A percentile compares a stretch with the other conserved stretches of the same genome.
Conservation (phyloP, 2,329 filamentous ascomycete species). For the Fusarium buharicum region DNA sequence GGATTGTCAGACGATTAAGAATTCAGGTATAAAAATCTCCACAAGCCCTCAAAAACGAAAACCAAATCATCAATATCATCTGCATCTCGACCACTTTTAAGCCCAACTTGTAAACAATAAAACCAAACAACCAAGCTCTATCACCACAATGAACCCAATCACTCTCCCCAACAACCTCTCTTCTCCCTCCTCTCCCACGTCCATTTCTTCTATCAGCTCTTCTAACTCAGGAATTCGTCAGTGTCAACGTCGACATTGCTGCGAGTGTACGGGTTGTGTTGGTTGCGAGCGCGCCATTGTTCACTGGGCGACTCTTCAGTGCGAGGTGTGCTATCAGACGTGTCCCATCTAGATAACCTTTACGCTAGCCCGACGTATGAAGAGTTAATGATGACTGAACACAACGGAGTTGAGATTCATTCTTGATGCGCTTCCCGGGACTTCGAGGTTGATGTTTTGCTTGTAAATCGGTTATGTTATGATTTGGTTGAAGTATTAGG, state of each 20-base stretch:
- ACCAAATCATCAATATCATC: neutral
- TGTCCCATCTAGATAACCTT: neutral
- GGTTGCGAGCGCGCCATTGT: neutral
- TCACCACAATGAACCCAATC: neutral
- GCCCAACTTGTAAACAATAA: neutral
- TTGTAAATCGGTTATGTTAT: too few species aligned
- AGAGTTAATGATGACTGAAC: too few species aligned
- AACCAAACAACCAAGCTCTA: neutral
- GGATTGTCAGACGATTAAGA: too few species aligned
- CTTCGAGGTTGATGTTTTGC: too few species aligned
- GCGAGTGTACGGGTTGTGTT: neutral
- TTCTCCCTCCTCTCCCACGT: neutral
- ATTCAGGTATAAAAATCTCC: neutral
- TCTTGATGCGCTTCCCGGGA: too few species aligned
- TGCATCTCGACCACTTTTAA: neutral
- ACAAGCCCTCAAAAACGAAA: neutral
- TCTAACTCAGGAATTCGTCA: neutral
- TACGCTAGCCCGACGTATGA: neutral
- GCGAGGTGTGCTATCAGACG: neutral
- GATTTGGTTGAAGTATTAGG: too few species aligned
- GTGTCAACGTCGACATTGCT: neutral
- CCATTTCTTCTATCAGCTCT: too few species aligned
- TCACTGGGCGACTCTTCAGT: neutral
- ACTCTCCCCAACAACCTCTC: neutral
- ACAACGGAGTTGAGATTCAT: too few species aligned